phyloP scores from a whole-genome alignment of 78 protist genomes.

The Blattamonas nauphoetae region DNA sequence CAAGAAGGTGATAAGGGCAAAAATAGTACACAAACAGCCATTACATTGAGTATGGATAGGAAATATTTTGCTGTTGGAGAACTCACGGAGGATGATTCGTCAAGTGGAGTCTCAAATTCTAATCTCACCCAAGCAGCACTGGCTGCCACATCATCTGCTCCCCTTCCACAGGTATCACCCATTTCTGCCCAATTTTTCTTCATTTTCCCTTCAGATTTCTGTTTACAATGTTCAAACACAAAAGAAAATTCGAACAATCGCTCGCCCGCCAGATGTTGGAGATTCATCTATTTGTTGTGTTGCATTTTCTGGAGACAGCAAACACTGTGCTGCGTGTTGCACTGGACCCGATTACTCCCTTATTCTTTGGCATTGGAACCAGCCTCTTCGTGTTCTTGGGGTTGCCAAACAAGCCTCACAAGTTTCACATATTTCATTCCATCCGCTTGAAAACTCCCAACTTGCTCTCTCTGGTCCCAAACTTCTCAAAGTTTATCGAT shows the following conservation, averaged over 20 bases:
- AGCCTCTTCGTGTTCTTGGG: not conserved
- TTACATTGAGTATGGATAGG: not conserved
- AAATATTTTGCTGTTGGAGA: slow-evolving; percentile 17
- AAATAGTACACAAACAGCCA: slow-evolving; percentile 12
- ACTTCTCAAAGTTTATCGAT: not conserved
- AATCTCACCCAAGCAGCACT: not conserved
- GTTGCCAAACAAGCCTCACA: not conserved
- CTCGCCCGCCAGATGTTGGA: not conserved
- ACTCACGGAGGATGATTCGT: not conserved
- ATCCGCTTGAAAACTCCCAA: not conserved
- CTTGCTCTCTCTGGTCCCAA: not conserved
- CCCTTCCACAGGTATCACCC: too few relatives aligned
- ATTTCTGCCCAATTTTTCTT: too few relatives aligned
- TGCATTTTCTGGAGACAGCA: not conserved
- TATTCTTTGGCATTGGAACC: not conserved
- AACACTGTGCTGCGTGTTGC: not conserved
- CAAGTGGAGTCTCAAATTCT: not conserved
- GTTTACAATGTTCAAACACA: not conserved
- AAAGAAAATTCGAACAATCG: not conserved
- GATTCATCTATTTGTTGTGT: not conserved
- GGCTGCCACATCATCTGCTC: not conserved
- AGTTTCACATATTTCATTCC: not conserved
- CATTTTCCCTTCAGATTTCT: not conserved
- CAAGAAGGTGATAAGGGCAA: not conserved
- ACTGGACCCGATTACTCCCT: not conserved